Conservation (phyloP, 169 alveolate species). For the Eimeria falciformis region DNA sequence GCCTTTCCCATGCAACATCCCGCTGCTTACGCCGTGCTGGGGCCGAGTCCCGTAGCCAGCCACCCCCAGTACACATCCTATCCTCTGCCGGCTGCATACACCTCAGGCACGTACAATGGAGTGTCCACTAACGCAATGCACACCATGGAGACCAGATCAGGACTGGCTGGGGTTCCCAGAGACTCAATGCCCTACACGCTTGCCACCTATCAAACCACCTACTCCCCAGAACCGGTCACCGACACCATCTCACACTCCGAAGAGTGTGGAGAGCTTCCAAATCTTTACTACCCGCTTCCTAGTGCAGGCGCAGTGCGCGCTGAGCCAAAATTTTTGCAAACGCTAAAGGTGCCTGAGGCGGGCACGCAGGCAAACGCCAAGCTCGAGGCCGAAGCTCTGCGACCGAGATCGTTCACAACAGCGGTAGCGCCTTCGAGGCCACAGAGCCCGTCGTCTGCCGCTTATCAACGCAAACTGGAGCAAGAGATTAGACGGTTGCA, state of each 20-base stretch:
- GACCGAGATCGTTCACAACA: conserved; percentile 42
- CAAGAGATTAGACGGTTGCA: conserved; percentile 47
- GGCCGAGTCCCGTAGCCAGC: conserved; percentile 11
- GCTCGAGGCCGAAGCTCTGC: background rate
- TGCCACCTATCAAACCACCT: background rate
- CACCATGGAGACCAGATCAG: background rate
- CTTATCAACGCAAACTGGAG: conserved; percentile 5
- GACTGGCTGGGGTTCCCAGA: background rate
- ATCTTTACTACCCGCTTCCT: background rate
- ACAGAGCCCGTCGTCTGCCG: background rate
- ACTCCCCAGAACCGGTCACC: background rate
- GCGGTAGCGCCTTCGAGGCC: background rate
- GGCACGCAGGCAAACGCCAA: conserved; percentile 50
- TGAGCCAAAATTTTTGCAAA: background rate
- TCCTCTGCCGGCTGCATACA: conserved; percentile 26
- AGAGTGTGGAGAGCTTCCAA: background rate
- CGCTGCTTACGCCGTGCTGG: conserved; percentile 44
- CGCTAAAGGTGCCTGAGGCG: conserved; percentile 31
- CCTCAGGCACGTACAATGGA: background rate
- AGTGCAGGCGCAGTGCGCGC: background rate
- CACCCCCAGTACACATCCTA: conserved; percentile 27
- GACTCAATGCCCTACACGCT: background rate
- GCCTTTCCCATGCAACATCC: conserved; percentile 31
- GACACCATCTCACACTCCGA: background rate
- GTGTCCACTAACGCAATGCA: background rate